Conservation (phyloP, 306 rosid species). For the Pterocarpus macrocarpus region DNA sequence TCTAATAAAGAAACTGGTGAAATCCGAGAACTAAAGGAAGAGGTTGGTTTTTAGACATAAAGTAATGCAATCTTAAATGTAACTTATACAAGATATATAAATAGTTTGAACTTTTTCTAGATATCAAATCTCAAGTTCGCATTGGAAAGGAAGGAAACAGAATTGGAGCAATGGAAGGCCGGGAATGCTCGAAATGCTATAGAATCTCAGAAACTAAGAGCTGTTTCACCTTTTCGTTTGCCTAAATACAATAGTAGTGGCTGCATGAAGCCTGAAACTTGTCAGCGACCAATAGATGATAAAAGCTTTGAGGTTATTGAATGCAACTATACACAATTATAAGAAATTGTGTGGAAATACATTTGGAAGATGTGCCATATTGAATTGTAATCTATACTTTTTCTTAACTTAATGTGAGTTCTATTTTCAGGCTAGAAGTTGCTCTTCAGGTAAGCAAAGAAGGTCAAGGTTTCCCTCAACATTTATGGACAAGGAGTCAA, state of each 20-base stretch:
- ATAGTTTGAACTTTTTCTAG: constrained; percentile 47
- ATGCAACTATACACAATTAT: background rate
- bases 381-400: constrained; percentile 16
- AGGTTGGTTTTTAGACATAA: constrained; percentile 59
- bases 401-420: constrained; percentile 19
- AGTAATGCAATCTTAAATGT: constrained; percentile 28
- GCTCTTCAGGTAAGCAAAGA: constrained; percentile 96
- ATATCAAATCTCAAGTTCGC: constrained; percentile 78
- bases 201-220: constrained; percentile 77
- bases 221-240: constrained; percentile 81
- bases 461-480: constrained; percentile 85
- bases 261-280: constrained; percentile 61
- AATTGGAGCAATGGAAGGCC: constrained; percentile 70
- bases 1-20: constrained; percentile 93
- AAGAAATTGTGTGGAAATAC: background rate
- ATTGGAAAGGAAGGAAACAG: constrained; percentile 85
- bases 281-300: constrained; percentile 64
- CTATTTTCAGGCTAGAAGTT: constrained; percentile 83
- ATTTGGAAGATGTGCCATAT: constrained; percentile 8
- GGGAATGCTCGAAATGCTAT: constrained; percentile 58
- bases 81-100: constrained; percentile 13
- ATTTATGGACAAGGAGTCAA: constrained; percentile 69
- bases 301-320: constrained; percentile 68
- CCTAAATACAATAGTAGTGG: constrained; percentile 60
- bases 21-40: constrained; percentile 88